Conservation (phyloP, 257 asterid genomes). For the Primulina huaijiensis region DNA sequence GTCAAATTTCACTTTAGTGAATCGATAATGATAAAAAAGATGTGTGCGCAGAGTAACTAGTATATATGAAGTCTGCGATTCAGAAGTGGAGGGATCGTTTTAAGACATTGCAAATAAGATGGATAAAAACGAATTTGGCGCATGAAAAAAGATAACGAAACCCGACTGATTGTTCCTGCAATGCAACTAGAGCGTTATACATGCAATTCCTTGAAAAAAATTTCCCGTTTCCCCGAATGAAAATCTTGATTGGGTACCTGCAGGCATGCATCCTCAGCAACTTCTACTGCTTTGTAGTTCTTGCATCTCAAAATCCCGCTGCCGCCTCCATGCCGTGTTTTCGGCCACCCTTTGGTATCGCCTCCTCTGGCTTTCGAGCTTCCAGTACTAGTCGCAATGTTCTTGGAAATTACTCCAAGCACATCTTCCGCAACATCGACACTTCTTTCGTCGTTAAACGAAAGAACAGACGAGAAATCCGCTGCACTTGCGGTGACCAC, state of each 20-base stretch:
- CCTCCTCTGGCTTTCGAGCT: constrained; percentile 5
- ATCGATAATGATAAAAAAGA: no score
- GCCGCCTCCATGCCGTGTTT: constrained; percentile 20
- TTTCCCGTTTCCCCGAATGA: neutral
- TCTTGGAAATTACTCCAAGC: neutral
- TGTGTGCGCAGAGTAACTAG: no score
- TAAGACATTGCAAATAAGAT: no score
- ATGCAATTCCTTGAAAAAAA: neutral
- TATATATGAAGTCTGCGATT: no score
- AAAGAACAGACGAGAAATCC: constrained; percentile 42
- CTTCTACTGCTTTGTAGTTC: constrained; percentile 51
- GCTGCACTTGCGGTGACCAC: constrained; percentile 78
- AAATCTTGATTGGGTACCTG: neutral
- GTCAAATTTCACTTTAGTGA: no score
- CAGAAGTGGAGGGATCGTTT: no score
- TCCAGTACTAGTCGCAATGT: neutral
- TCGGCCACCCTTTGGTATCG: constrained; percentile 27
- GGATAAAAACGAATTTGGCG: neutral
- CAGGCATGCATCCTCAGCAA: constrained; percentile 40
- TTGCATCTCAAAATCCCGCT: constrained; percentile 68
- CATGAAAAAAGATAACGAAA: neutral
- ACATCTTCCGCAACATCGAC: constrained; percentile 30
- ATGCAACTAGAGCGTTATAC: constrained; percentile 21
- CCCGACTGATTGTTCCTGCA: no score
- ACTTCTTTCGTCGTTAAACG: constrained; percentile 39